Evolutionary conservation across 1,139 yeast genomes (phyloP), one percentile per base, ranked within the genome.

Genomic region (Protomyces inouyei): DNA sequence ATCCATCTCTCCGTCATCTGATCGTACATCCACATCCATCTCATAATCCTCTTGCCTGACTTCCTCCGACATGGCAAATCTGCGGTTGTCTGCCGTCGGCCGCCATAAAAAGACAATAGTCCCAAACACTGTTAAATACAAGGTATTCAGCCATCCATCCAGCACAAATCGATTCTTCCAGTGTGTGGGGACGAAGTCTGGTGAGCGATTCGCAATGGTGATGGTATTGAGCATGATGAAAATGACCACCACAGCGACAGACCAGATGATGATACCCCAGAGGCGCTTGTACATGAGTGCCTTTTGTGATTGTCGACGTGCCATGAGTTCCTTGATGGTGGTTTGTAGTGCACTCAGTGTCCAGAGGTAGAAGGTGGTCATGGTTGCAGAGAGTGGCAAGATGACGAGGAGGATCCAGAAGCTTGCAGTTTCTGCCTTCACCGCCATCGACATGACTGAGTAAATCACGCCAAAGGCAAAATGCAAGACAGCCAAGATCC

Each of bases 91-190:
- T 71, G 88, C 96, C 0, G 98, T 92, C 59, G 98, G 98, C 76
- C 98, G 85, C 98, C 98, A 95, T 69, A 93, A 83, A 80, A 91
- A 85, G 12, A 97, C 89, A 70, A 95, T 81, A 6, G 92, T 84
- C 73, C 88, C 82, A 75, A 93, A 92, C 56, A 92, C 92, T 56
- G 86, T 76, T 73, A 88, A 90, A 77, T 90, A 95, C 16, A 92
- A 87, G 55, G 90, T 82, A 67, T 96, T 86, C 48, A 97, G 96
- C 97, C 98, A 91, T 77, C 95, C 95, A 71, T 93, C 97, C 61
- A 87, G 82, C 65, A 91, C 76, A 73, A 95, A 91, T 69, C 96
- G 85, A 46, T 90, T 83, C 76, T 91, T 89, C 98, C 98, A 95
- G 75, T 89, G 88, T 70, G 84, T 84, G 72, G 92, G 96, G 69